These are phyloP conservation scores for Suhomyces taliae DNA, from an alignment of 1,139 yeast species.

Conservation along the genomic window DNA sequence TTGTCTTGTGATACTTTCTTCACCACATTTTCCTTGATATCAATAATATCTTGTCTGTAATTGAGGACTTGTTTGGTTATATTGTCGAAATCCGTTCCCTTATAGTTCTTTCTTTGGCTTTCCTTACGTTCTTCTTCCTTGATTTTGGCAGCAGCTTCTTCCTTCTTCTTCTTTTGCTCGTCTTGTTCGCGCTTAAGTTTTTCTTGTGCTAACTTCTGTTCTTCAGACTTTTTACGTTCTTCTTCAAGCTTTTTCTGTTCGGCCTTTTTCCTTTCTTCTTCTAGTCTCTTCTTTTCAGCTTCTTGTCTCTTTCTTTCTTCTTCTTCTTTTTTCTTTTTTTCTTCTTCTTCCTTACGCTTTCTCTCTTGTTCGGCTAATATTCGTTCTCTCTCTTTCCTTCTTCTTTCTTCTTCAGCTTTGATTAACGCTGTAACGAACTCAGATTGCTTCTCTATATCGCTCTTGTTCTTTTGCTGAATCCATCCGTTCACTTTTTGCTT, in stretches of 20 bases:
- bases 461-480: background rate
- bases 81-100: conserved; percentile 33
- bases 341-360: conserved; percentile 9
- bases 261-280: conserved; percentile 12
- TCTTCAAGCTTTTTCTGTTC: conserved; percentile 11
- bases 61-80: conserved; percentile 51
- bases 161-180: conserved; percentile 10
- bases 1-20: conserved; percentile 44
- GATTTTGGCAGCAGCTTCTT: conserved; percentile 15
- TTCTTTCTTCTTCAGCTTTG: conserved; percentile 7
- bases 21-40: conserved; percentile 61
- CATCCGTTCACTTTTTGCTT: background rate
- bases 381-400: conserved; percentile 3
- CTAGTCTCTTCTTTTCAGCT: conserved; percentile 8
- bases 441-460: conserved; percentile 5
- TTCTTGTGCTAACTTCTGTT: conserved; percentile 10
- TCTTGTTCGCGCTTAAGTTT: conserved; percentile 13
- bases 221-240: conserved; percentile 15
- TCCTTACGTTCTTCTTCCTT: conserved; percentile 13
- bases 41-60: conserved; percentile 55
- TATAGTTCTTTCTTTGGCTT: conserved; percentile 16
- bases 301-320: conserved; percentile 8
- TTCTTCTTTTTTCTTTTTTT: conserved; percentile 7
- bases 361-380: conserved; percentile 2
- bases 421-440: conserved; percentile 9